These are phyloP conservation scores for Tetraselmis chui DNA, from an alignment of 139 green algal species.

Conservation along the genomic window DNA sequence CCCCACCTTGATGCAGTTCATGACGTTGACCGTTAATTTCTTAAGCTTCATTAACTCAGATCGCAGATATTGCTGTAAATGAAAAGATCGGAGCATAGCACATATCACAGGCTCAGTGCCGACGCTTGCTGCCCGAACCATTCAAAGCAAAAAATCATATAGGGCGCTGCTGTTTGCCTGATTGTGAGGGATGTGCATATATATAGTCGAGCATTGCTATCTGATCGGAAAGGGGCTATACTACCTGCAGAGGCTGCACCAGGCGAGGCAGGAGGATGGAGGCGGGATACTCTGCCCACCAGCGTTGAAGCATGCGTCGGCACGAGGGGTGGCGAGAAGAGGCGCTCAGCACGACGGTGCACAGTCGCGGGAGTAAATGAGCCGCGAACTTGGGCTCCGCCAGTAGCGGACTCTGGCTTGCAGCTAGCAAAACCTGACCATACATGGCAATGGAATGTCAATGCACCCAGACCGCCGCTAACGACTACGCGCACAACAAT, in stretches of 20 bases:
- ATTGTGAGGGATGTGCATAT: constrained; percentile 31
- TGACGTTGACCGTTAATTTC: constrained; percentile 78
- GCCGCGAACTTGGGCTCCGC: constrained; percentile 49
- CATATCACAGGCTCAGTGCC: too few relatives aligned
- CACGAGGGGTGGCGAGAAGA: not conserved
- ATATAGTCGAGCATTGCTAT: too few relatives aligned
- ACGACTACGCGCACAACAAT: not conserved
- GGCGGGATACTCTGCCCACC: constrained; percentile 75
- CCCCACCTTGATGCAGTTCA: constrained; percentile 78
- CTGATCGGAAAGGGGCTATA: not conserved
- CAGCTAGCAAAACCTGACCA: constrained; percentile 71
- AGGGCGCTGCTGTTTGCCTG: constrained; percentile 5
- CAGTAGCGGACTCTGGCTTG: constrained; percentile 69
- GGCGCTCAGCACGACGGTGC: constrained; percentile 55
- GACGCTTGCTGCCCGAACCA: too few relatives aligned
- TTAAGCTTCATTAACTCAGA: constrained; percentile 79
- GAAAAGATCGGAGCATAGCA: too few relatives aligned
- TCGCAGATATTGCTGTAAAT: constrained; percentile 42
- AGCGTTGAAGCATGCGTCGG: constrained; percentile 19
- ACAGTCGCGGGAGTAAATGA: constrained; percentile 67
- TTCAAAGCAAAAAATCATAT: not conserved
- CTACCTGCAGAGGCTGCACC: constrained; percentile 57
- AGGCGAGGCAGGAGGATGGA: constrained; percentile 56
- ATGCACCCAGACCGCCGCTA: too few relatives aligned
- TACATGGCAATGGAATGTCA: too few relatives aligned